These are phyloP conservation scores for Pharus latifolius DNA, from an alignment of 176 grass and related monocot species.

Conservation along the genomic window DNA sequence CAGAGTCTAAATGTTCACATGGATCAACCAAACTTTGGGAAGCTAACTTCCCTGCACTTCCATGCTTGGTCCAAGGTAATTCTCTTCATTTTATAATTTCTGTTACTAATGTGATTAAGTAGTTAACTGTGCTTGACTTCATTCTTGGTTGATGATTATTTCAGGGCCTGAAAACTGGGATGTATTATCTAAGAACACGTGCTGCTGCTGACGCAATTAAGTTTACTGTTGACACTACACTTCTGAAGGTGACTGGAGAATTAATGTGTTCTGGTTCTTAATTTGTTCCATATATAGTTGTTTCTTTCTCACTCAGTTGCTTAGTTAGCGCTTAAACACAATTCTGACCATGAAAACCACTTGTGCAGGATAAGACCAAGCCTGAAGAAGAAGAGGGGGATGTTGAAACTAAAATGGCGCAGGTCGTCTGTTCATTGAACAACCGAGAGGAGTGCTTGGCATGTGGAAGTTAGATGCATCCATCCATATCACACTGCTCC, in stretches of 20 bases:
- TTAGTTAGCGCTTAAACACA: too few species aligned
- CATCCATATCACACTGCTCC: background rate
- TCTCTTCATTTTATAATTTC: background rate
- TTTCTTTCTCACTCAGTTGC: background rate
- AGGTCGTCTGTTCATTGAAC: conserved; percentile 89
- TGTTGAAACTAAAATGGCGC: conserved; percentile 82
- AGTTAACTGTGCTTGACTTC: background rate
- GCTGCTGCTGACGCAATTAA: conserved; percentile 95
- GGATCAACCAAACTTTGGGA: conserved; percentile 94
- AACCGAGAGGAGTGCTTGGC: conserved; percentile 85
- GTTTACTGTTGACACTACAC: conserved; percentile 78
- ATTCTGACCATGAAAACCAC: background rate
- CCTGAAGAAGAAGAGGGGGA: conserved; percentile 40
- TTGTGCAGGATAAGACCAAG: conserved; percentile 36
- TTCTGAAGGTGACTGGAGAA: conserved; percentile 46
- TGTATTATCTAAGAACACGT: conserved; percentile 94
- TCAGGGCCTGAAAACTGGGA: conserved; percentile 96
- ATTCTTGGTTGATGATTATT: conserved; percentile 13
- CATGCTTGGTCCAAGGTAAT: conserved; percentile 97
- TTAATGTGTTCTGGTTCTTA: background rate
- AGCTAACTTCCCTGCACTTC: conserved; percentile 90
- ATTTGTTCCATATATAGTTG: background rate
- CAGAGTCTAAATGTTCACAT: conserved; percentile 99
- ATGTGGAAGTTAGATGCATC: conserved; percentile 66
- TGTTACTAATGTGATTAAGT: background rate